Evolutionary conservation across 148 eudicot species (phyloP).

Genomic region (Chenopodium berlandieri): DNA sequence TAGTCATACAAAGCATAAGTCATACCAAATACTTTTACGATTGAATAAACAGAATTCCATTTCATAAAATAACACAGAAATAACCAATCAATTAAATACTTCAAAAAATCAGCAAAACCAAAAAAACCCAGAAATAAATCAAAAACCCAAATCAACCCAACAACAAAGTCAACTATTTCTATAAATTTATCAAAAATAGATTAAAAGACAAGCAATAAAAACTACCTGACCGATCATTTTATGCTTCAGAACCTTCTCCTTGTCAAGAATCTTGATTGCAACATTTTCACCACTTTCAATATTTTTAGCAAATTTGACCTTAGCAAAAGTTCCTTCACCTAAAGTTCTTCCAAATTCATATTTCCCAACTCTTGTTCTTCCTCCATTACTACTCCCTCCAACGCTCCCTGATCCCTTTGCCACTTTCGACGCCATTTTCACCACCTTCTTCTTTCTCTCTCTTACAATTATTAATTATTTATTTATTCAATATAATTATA

Average conservation of each 20-base stretch:
- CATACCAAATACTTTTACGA: neutral
- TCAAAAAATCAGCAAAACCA: neutral
- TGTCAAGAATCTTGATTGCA: slow-evolving; percentile 48
- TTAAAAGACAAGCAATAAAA: too few species aligned
- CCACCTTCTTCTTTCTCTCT: neutral
- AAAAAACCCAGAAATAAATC: neutral
- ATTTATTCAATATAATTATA: too few species aligned
- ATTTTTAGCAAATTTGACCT: slow-evolving; percentile 50
- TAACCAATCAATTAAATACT: too few species aligned
- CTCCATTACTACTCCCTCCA: slow-evolving; percentile 11
- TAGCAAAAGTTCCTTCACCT: slow-evolving; percentile 54
- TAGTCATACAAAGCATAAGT: too few species aligned
- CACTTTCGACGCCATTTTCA: slow-evolving; percentile 24
- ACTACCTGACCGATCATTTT: slow-evolving; percentile 89
- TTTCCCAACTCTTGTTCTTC: slow-evolving; percentile 45
- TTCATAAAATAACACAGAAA: too few species aligned
- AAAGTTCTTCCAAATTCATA: slow-evolving; percentile 49
- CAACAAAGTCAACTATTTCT: slow-evolving; percentile 11
- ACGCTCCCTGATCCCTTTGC: slow-evolving; percentile 17
- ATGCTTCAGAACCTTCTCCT: slow-evolving; percentile 50
- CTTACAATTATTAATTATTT: neutral
- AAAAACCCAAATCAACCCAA: neutral
- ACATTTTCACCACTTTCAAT: slow-evolving; percentile 43
- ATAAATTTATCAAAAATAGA: too few species aligned
- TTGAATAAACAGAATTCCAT: neutral